A percentile compares a stretch with the other conserved stretches of the same genome.
phyloP scores from a whole-genome alignment of 345 rosid species.

The Gossypium thurberi region DNA sequence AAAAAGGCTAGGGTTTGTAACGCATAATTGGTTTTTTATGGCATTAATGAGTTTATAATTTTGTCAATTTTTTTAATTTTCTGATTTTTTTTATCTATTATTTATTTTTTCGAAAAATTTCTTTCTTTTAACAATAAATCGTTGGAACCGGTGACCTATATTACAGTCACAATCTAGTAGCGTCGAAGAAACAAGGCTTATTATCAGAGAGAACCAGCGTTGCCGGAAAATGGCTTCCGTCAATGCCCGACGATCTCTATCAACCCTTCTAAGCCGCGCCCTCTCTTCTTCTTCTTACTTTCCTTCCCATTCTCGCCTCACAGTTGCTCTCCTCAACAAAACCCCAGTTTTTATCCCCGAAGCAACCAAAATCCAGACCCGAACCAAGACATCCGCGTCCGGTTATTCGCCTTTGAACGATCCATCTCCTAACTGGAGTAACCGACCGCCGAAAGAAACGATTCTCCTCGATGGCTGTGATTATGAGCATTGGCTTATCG shows the following conservation, averaged over 20 bases:
- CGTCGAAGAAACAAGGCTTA: background rate
- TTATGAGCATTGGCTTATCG: constrained; percentile 91
- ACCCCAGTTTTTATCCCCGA: constrained; percentile 19
- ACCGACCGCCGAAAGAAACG: constrained; percentile 88
- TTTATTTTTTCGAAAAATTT: too few relatives aligned
- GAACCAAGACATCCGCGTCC: constrained; percentile 60
- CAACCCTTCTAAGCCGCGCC: constrained; percentile 32
- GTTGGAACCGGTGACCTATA: too few relatives aligned
- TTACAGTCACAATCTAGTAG: background rate
- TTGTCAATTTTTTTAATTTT: too few relatives aligned
- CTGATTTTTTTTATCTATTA: too few relatives aligned
- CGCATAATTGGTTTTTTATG: too few relatives aligned
- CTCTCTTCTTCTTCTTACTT: constrained; percentile 25
- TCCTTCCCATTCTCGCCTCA: constrained; percentile 46
- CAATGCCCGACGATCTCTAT: constrained; percentile 45
- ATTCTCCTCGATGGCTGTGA: constrained; percentile 92
- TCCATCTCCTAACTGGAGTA: constrained; percentile 89
- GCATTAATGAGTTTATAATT: too few relatives aligned
- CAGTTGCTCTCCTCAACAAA: constrained; percentile 36
- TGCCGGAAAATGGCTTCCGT: constrained; percentile 45
- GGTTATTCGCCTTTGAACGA: constrained; percentile 87
- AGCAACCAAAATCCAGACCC: constrained; percentile 29
- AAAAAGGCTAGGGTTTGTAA: too few relatives aligned
- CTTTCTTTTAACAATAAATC: too few relatives aligned
- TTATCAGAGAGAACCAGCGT: background rate